Evolutionary conservation across 73 alveolate species (phyloP).

Genomic region (Symbiodinium natans): DNA sequence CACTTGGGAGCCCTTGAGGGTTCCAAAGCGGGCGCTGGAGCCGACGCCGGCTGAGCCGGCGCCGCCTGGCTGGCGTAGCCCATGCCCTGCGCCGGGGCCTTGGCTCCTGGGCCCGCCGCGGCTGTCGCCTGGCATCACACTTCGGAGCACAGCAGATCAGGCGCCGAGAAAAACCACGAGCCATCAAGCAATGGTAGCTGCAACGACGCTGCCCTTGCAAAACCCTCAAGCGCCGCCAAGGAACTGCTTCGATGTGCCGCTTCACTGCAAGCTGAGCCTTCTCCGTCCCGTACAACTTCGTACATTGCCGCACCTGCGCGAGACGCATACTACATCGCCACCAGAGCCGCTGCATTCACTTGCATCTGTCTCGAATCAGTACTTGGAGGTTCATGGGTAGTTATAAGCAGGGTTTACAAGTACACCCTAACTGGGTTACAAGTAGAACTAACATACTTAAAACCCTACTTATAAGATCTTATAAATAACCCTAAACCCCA

Average conservation of each 20-base stretch:
- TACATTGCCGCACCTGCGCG: conserved; percentile 48
- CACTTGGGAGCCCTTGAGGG: not conserved
- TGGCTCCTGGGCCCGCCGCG: not conserved
- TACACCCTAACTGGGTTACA: no score
- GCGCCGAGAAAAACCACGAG: no score
- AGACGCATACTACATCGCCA: not conserved
- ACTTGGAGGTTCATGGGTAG: no score
- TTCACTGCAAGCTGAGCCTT: conserved; percentile 45
- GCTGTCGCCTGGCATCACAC: conserved; percentile 3
- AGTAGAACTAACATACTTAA: no score
- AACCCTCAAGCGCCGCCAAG: no score
- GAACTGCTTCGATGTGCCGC: conserved; percentile 26
- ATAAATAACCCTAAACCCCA: no score
- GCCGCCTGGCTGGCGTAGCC: not conserved
- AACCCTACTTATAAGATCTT: no score
- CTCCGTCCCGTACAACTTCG: conserved; percentile 53
- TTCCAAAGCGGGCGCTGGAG: not conserved
- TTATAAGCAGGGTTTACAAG: no score
- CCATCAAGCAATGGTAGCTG: no score
- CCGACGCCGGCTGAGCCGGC: not conserved
- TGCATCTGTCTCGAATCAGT: no score
- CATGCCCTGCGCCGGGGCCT: not conserved
- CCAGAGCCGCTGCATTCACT: not conserved
- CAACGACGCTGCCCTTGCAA: no score
- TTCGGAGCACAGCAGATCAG: no score